phyloP scores from a whole-genome alignment of 225 moss, liverwort and hornwort genomes.

The Anthoceros angustus region DNA sequence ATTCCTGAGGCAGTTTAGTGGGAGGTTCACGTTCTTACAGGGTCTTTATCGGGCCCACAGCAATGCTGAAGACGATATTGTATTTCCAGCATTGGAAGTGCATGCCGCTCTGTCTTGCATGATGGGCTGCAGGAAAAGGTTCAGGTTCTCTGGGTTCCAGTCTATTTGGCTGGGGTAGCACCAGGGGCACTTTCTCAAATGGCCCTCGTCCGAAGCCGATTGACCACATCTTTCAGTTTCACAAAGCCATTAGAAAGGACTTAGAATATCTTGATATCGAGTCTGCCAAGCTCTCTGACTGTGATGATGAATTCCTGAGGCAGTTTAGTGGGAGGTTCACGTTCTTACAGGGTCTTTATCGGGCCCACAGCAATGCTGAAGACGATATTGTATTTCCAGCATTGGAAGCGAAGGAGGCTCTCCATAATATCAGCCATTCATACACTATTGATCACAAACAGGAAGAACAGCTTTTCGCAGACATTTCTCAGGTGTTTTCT shows the following conservation, averaged over 20 bases:
- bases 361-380: conserved; percentile 97
- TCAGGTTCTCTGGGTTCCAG: conserved; percentile 54
- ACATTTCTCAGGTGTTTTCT: conserved; percentile 66
- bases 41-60: conserved; percentile 95
- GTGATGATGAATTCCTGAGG: conserved; percentile 85
- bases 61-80: conserved; percentile 98
- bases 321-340: conserved; percentile 88
- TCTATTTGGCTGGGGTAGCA: conserved; percentile 77
- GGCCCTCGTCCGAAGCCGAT: conserved; percentile 82
- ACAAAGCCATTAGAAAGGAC: conserved; percentile 95
- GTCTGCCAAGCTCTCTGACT: conserved; percentile 77
- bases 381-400: conserved; percentile 99
- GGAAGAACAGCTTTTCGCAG: conserved; percentile 81
- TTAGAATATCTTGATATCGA: conserved; percentile 84
- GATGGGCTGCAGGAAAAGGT: neutral
- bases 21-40: conserved; percentile 90
- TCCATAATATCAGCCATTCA: conserved; percentile 93
- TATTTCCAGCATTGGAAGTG: conserved; percentile 38
- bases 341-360: conserved; percentile 87
- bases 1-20: conserved; percentile 81
- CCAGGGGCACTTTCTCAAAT: conserved; percentile 36
- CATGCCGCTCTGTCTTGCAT: neutral
- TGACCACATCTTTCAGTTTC: conserved; percentile 98
- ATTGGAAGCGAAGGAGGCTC: conserved; percentile 88
- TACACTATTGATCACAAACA: conserved; percentile 99